These are phyloP conservation scores for Mucor irregularis DNA, from an alignment of 371 early-diverging fungal species.

Conservation along the genomic window DNA sequence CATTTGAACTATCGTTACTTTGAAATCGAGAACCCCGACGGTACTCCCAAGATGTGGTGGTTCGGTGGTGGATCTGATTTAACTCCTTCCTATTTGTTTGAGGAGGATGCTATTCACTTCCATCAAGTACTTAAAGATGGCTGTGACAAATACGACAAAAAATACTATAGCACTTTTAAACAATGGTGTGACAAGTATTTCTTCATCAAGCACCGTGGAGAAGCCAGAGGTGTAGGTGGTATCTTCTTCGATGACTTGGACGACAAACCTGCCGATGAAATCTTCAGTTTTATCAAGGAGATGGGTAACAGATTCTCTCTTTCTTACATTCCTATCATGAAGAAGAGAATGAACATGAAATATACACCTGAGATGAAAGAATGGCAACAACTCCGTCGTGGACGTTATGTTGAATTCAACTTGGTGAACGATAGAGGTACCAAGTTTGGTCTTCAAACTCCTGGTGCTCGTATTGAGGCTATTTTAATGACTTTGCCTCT, in stretches of 20 bases:
- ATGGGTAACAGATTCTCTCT: constrained; percentile 70
- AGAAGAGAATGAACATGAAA: constrained; percentile 62
- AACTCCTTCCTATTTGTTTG: constrained; percentile 76
- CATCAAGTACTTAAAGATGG: constrained; percentile 75
- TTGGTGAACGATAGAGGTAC: constrained; percentile 85
- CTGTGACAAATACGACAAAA: constrained; percentile 70
- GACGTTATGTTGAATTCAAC: constrained; percentile 89
- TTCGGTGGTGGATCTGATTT: constrained; percentile 87
- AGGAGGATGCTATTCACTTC: constrained; percentile 81
- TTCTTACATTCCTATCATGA: constrained; percentile 79
- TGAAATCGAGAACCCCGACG: constrained; percentile 70
- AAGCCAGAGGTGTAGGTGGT: constrained; percentile 85
- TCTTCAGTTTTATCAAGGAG: constrained; percentile 71
- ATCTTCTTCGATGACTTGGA: constrained; percentile 88
- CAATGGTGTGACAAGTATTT: constrained; percentile 87
- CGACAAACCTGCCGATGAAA: constrained; percentile 57
- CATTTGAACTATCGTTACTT: constrained; percentile 97
- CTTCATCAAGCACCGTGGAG: constrained; percentile 70
- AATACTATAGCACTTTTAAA: constrained; percentile 74
- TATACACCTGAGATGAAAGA: constrained; percentile 66
- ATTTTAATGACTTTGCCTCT: constrained; percentile 83
- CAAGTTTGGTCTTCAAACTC: constrained; percentile 84
- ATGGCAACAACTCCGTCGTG: constrained; percentile 86
- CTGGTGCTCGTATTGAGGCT: constrained; percentile 82
- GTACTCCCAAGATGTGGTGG: constrained; percentile 69